Evolutionary conservation across 2,329 filamentous ascomycete genomes (phyloP).

Genomic region (Celoporthe dispersa): DNA sequence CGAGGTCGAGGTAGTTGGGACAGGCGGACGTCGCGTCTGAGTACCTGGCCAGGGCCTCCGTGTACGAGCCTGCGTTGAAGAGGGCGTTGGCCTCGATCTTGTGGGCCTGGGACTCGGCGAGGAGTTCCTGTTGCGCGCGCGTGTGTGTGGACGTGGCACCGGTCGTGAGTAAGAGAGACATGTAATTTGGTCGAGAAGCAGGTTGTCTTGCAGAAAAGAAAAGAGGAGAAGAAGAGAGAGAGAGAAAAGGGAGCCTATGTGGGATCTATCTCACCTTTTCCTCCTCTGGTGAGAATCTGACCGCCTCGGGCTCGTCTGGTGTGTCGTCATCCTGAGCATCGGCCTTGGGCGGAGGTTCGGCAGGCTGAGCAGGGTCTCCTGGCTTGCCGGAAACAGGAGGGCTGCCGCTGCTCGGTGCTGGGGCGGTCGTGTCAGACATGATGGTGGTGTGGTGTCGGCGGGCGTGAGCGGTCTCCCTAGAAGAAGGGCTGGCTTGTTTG

Average conservation of each 20-base stretch:
- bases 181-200: constrained; percentile 4
- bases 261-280: constrained; percentile 51
- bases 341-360: constrained; percentile 21
- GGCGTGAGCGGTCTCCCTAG: background rate
- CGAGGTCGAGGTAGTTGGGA: constrained; percentile 85
- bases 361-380: constrained; percentile 46
- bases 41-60: constrained; percentile 81
- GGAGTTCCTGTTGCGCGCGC: constrained; percentile 57
- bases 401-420: constrained; percentile 33
- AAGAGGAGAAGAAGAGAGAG: too few species aligned
- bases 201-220: background rate
- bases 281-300: constrained; percentile 57
- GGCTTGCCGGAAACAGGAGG: background rate
- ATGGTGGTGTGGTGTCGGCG: background rate
- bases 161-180: background rate
- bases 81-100: constrained; percentile 79
- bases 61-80: constrained; percentile 74
- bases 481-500: background rate
- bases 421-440: constrained; percentile 35
- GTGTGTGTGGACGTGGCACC: background rate
- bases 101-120: constrained; percentile 71
- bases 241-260: too few species aligned
- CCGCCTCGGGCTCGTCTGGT: constrained; percentile 34
- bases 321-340: constrained; percentile 4
- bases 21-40: constrained; percentile 78